These are phyloP conservation scores for Pyricularia sp. DNA, from an alignment of 2,329 filamentous ascomycete genomes.

Conservation along the genomic window DNA sequence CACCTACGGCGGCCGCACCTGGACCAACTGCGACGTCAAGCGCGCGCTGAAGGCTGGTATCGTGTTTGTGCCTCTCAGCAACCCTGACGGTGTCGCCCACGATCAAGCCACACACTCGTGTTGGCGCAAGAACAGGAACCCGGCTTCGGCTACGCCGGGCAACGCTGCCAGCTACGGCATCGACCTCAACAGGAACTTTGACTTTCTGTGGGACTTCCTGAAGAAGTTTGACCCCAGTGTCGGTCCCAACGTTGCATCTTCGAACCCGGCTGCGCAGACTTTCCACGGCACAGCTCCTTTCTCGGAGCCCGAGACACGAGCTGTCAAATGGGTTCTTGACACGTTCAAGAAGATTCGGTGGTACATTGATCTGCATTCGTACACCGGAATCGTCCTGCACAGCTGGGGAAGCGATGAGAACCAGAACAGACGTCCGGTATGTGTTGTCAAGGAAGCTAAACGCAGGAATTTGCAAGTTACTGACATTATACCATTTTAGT, in stretches of 20 bases:
- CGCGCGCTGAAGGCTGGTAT: conserved; percentile 42
- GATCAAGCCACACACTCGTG: conserved; percentile 39
- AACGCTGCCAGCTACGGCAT: conserved; percentile 28
- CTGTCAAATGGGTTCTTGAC: conserved; percentile 41
- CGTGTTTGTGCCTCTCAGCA: conserved; percentile 41
- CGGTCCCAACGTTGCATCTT: conserved; percentile 29
- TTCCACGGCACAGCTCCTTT: conserved; percentile 41
- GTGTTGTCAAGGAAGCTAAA: neutral
- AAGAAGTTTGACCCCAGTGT: conserved; percentile 30
- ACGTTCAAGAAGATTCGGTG: conserved; percentile 39
- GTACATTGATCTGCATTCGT: conserved; percentile 51
- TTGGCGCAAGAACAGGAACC: conserved; percentile 49
- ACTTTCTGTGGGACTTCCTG: conserved; percentile 46
- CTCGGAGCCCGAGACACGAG: conserved; percentile 48
- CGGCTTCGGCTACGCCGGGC: conserved; percentile 22
- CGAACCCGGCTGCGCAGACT: conserved; percentile 27
- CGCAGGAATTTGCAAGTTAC: neutral
- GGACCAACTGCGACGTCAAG: conserved; percentile 41
- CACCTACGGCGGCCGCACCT: conserved; percentile 40
- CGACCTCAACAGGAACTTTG: conserved; percentile 49
- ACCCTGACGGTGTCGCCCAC: conserved; percentile 43
- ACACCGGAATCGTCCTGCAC: conserved; percentile 41
- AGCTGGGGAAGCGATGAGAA: conserved; percentile 47
- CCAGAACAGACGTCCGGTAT: conserved; percentile 29
- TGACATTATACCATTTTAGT: neutral